Conservation (phyloP, 116 monocot genomes). For the Trichopus zeylanicus region DNA sequence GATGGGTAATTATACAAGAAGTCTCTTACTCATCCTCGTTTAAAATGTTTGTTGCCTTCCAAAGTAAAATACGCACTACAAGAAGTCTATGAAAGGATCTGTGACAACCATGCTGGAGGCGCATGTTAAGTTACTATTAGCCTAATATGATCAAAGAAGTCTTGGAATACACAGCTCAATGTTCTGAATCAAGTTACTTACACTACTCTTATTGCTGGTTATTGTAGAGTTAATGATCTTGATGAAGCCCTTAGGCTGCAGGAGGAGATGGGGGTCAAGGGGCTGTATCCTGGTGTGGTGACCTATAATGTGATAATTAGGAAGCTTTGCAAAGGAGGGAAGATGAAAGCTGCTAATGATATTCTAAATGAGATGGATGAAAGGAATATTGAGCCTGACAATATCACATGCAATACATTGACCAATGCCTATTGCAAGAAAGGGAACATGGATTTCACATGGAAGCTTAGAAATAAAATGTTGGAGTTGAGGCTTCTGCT, state of each 20-base stretch:
- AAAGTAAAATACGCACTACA: too few relatives aligned
- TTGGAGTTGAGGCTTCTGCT: slow-evolving; percentile 62
- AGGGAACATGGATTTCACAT: slow-evolving; percentile 73
- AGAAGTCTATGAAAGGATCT: too few relatives aligned
- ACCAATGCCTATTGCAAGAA: slow-evolving; percentile 94
- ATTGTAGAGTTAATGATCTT: slow-evolving; percentile 56
- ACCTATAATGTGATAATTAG: slow-evolving; percentile 74
- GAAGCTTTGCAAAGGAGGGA: slow-evolving; percentile 70
- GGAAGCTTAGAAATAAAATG: slow-evolving; percentile 80
- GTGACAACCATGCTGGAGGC: too few relatives aligned
- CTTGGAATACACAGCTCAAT: too few relatives aligned
- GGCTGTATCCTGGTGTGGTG: slow-evolving; percentile 44
- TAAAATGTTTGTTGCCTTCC: too few relatives aligned
- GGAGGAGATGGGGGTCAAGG: slow-evolving; percentile 75
- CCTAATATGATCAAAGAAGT: too few relatives aligned
- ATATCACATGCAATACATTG: slow-evolving; percentile 81
- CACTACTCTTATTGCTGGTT: slow-evolving; percentile 85
- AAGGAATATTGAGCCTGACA: slow-evolving; percentile 69
- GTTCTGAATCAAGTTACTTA: slow-evolving; percentile 75
- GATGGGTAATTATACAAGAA: too few relatives aligned
- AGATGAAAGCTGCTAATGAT: slow-evolving; percentile 76
- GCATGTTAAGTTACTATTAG: too few relatives aligned
- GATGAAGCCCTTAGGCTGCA: slow-evolving; percentile 45
- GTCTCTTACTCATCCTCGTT: too few relatives aligned
- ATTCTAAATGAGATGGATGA: slow-evolving; percentile 87